Evolutionary conservation across 2,329 filamentous ascomycete species (phyloP).

Genomic region (Phoma herbarum): DNA sequence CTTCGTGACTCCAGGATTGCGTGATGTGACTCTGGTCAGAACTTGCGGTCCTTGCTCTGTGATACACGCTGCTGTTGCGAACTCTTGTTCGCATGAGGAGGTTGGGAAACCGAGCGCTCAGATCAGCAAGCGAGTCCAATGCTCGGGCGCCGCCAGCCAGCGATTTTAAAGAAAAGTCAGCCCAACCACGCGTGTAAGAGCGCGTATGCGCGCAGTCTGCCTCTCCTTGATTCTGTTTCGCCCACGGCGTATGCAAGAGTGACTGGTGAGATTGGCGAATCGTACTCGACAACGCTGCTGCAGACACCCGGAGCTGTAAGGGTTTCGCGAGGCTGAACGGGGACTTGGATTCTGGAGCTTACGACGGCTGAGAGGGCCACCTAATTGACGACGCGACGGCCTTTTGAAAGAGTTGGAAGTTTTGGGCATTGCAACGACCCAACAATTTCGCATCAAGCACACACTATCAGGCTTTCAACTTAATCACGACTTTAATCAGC

Average conservation of each 20-base stretch:
- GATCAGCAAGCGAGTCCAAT: conserved; percentile 31
- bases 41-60: conserved; percentile 13
- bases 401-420: conserved; percentile 5
- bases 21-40: conserved; percentile 9
- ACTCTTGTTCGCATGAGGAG: conserved; percentile 22
- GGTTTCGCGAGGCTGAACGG: conserved; percentile 9
- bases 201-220: conserved; percentile 27
- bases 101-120: conserved; percentile 22
- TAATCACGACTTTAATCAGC: not conserved
- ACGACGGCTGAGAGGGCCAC: conserved; percentile 6
- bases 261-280: conserved; percentile 18
- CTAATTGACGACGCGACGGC: conserved; percentile 16
- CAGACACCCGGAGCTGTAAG: conserved; percentile 9
- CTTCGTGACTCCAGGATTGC: conserved; percentile 3
- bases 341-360: conserved; percentile 4
- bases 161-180: conserved; percentile 31
- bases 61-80: conserved; percentile 7
- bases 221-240: conserved; percentile 21
- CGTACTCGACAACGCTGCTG: conserved; percentile 15
- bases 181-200: conserved; percentile 41
- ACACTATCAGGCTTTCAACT: not conserved
- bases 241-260: conserved; percentile 16
- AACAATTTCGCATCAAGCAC: not conserved
- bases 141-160: conserved; percentile 34
- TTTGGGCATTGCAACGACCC: not conserved